Conservation (phyloP, 2,329 filamentous ascomycete species). For the Botrytis aclada region DNA sequence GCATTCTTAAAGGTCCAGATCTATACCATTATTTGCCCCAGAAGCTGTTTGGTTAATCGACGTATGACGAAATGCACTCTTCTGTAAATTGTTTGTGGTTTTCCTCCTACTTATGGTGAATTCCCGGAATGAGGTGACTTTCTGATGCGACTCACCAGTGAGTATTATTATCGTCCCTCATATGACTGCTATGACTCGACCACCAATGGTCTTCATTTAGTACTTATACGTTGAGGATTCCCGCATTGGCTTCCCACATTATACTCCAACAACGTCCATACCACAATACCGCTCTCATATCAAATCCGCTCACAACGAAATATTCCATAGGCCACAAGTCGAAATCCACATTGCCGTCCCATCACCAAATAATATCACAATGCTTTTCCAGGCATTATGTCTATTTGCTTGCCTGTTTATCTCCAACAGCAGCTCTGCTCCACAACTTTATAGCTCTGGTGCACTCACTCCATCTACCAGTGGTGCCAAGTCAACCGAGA, state of each 20-base stretch:
- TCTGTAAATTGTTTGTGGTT: not conserved
- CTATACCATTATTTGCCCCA: not conserved
- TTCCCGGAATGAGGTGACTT: not conserved
- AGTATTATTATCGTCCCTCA: not conserved
- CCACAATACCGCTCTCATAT: not conserved
- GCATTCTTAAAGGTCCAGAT: not conserved
- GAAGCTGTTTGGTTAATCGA: not conserved
- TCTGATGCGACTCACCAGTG: not conserved
- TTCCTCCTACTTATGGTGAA: not conserved
- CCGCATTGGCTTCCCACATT: not conserved
- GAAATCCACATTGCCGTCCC: too few species aligned
- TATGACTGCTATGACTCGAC: not conserved
- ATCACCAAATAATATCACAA: not conserved
- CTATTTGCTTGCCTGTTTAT: not conserved
- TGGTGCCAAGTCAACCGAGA: not conserved
- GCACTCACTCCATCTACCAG: not conserved
- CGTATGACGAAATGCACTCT: not conserved
- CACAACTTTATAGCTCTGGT: not conserved
- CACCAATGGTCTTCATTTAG: accelerated
- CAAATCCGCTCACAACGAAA: not conserved
- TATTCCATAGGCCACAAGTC: not conserved
- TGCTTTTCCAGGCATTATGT: not conserved
- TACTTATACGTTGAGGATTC: not conserved
- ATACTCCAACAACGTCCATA: not conserved
- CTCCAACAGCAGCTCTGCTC: not conserved